Evolutionary conservation across 768 basidiomycete genomes (phyloP).

Genomic region (Bullera alba): DNA sequence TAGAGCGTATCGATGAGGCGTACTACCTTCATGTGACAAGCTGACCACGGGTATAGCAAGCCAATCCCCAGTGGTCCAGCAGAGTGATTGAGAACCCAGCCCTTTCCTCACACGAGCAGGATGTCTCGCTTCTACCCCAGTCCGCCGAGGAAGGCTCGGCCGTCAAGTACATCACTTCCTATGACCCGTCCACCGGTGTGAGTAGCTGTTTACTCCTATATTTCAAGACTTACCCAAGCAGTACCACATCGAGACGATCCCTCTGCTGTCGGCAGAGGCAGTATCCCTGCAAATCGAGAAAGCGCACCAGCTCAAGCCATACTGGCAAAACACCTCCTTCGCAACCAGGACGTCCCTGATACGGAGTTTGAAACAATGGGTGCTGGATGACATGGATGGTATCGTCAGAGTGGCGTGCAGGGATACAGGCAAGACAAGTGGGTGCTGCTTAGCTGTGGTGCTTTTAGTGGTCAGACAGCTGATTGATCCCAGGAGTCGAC

Average conservation of each 20-base stretch:
- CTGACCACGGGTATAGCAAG: constrained; percentile 19
- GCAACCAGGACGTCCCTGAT: constrained; percentile 73
- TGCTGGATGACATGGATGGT: constrained; percentile 78
- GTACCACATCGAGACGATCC: constrained; percentile 67
- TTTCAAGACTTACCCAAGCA: constrained; percentile 4
- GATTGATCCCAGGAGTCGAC: constrained; percentile 63
- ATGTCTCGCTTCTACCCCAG: constrained; percentile 18
- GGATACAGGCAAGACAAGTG: constrained; percentile 84
- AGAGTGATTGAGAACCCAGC: constrained; percentile 31
- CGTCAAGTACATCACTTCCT: constrained; percentile 72
- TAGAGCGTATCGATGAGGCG: too few relatives aligned
- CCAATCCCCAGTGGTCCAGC: constrained; percentile 20
- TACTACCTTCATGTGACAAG: too few relatives aligned
- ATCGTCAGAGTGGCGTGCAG: constrained; percentile 83
- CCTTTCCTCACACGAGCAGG: constrained; percentile 23
- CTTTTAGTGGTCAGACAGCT: background rate
- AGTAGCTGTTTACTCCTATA: constrained; percentile 10
- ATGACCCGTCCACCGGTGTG: constrained; percentile 75
- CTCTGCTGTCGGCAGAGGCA: constrained; percentile 66
- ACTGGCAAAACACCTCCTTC: constrained; percentile 72
- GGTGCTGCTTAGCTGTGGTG: constrained; percentile 6
- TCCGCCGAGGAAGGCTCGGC: constrained; percentile 10
- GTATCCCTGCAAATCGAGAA: constrained; percentile 65
- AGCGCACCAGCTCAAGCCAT: constrained; percentile 61
- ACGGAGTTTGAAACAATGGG: constrained; percentile 81